Conservation (phyloP, 768 basidiomycete genomes). For the Tylopilus balloui region DNA sequence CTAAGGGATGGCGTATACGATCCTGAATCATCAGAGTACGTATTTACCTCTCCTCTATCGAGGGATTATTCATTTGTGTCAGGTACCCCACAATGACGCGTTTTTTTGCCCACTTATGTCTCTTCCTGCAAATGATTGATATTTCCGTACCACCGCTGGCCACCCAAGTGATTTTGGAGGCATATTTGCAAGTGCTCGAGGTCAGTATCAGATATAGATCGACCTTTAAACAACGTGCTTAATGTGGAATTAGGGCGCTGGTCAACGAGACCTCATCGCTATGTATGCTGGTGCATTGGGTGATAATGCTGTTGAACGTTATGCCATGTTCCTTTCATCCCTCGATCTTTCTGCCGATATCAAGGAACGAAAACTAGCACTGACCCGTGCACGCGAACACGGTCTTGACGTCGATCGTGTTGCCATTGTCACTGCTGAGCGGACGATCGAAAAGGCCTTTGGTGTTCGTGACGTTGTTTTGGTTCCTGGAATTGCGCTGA, state of each 20-base stretch:
- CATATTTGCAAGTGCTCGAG: conserved; percentile 86
- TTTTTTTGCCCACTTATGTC: conserved; percentile 91
- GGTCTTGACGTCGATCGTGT: conserved; percentile 80
- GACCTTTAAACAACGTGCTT: neutral
- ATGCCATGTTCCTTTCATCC: conserved; percentile 84
- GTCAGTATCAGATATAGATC: conserved; percentile 33
- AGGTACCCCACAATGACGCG: conserved; percentile 73
- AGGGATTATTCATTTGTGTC: conserved; percentile 1
- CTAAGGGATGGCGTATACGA: conserved; percentile 49
- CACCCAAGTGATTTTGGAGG: conserved; percentile 78
- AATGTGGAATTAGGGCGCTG: conserved; percentile 48
- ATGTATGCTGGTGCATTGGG: conserved; percentile 91
- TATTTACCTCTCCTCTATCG: conserved; percentile 8
- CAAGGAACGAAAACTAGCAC: conserved; percentile 60
- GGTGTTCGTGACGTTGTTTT: conserved; percentile 37
- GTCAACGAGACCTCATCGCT: conserved; percentile 82
- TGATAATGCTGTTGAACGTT: conserved; percentile 87
- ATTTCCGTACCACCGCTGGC: conserved; percentile 66
- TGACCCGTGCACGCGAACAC: conserved; percentile 76
- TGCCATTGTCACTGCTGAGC: conserved; percentile 74
- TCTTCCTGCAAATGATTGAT: conserved; percentile 82
- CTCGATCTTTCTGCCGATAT: conserved; percentile 61
- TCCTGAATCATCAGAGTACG: conserved; percentile 53
- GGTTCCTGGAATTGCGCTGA: conserved; percentile 6
- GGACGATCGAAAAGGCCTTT: conserved; percentile 68